A percentile compares a stretch with the other conserved stretches of the same genome.
Conservation (phyloP, 371 early-diverging fungal species). For the Capniomyces stellatus region DNA sequence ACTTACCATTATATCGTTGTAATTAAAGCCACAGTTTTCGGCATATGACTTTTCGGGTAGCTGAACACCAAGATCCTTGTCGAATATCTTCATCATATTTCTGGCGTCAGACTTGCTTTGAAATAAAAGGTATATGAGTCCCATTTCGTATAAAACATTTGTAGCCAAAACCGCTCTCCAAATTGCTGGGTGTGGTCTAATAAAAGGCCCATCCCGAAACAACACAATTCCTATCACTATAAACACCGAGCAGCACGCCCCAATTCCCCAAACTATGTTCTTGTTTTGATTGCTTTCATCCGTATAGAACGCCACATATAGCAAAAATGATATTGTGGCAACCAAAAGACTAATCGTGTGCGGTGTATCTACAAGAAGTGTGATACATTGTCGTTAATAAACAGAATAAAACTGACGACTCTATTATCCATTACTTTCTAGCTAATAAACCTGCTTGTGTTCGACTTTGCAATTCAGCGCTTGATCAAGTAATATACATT, state of each 20-base stretch:
- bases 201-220: slow-evolving; percentile 85
- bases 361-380: slow-evolving; percentile 12
- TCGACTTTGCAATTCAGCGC: too few relatives aligned
- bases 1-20: not conserved
- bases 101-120: slow-evolving; percentile 80
- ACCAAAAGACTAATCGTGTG: slow-evolving; percentile 25
- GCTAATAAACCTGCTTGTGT: too few relatives aligned
- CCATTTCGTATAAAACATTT: slow-evolving; percentile 69
- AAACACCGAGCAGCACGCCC: slow-evolving; percentile 49
- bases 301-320: slow-evolving; percentile 21
- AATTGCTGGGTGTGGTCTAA: slow-evolving; percentile 86
- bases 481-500: too few relatives aligned
- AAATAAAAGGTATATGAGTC: slow-evolving; percentile 74
- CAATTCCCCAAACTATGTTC: slow-evolving; percentile 49
- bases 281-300: slow-evolving; percentile 18
- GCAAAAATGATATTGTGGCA: slow-evolving; percentile 21
- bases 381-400: not conserved
- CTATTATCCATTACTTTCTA: not conserved
- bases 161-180: slow-evolving; percentile 77
- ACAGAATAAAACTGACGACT: not conserved
- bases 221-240: slow-evolving; percentile 67
- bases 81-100: slow-evolving; percentile 52
- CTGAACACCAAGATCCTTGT: slow-evolving; percentile 55
- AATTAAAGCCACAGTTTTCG: not conserved
- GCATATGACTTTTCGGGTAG: slow-evolving; percentile 77